Conservation (phyloP, 1,284 basidiomycete species). For the Caloboletus firmus region DNA sequence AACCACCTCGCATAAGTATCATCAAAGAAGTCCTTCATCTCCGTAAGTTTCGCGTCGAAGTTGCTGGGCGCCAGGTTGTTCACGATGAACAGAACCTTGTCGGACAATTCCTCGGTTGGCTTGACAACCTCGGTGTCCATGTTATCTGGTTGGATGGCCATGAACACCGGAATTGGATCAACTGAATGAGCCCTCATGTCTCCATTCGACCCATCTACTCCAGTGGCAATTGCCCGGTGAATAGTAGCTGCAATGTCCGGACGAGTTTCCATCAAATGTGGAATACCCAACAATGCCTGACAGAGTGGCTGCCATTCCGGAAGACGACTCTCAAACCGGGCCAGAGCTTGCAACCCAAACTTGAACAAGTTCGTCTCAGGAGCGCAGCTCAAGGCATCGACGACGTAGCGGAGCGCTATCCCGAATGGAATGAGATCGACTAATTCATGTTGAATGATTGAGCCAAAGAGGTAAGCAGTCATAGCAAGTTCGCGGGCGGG, state of each 20-base stretch:
- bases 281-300: conserved; percentile 85
- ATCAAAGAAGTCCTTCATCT: conserved; percentile 82
- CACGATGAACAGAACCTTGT: conserved; percentile 96
- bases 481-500: conserved; percentile 93
- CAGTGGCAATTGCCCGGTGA: conserved; percentile 64
- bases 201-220: conserved; percentile 43
- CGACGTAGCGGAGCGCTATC: conserved; percentile 95
- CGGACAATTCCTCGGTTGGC: conserved; percentile 87
- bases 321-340: conserved; percentile 85
- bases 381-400: conserved; percentile 89
- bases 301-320: conserved; percentile 95
- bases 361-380: conserved; percentile 93
- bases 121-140: conserved; percentile 60
- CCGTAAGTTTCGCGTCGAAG: conserved; percentile 82
- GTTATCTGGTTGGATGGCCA: conserved; percentile 67
- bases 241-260: conserved; percentile 83
- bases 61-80: conserved; percentile 97
- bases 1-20: conserved; percentile 92
- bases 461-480: conserved; percentile 96
- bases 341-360: conserved; percentile 91
- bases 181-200: conserved; percentile 40
- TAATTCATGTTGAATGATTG: conserved; percentile 91
- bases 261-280: conserved; percentile 83
- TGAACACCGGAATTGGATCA: conserved; percentile 63
- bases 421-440: conserved; percentile 95